Evolutionary conservation across 768 basidiomycete genomes (phyloP).

Genomic region (Auriscalpium microsporum): DNA sequence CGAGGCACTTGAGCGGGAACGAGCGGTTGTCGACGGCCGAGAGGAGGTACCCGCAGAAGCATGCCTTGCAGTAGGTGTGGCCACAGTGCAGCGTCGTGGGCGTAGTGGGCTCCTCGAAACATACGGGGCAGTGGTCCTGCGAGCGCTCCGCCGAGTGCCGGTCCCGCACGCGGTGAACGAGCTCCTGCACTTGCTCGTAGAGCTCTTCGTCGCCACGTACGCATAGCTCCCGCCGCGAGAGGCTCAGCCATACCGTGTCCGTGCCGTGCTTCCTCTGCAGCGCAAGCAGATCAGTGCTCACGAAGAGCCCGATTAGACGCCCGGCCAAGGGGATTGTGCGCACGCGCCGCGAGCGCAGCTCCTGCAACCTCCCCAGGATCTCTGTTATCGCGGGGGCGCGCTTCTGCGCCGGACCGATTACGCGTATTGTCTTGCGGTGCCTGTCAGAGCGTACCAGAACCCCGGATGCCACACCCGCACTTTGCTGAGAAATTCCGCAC

Average conservation of each 20-base stretch:
- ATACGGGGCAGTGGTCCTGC: constrained; percentile 52
- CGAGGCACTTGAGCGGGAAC: constrained; percentile 72
- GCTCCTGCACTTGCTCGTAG: constrained; percentile 35
- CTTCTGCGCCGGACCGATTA: constrained; percentile 42
- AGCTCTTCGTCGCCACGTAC: constrained; percentile 49
- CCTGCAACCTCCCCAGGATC: constrained; percentile 39
- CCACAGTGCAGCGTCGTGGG: constrained; percentile 54
- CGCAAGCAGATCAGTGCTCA: constrained; percentile 35
- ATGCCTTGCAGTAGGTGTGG: constrained; percentile 60
- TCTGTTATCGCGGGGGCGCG: constrained; percentile 34
- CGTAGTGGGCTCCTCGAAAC: constrained; percentile 46
- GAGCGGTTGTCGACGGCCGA: constrained; percentile 46
- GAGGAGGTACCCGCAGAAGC: constrained; percentile 49
- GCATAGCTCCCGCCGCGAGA: constrained; percentile 31
- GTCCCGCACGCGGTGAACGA: constrained; percentile 24
- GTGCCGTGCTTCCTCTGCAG: constrained; percentile 44
- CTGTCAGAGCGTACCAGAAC: constrained; percentile 38
- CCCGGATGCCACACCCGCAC: constrained; percentile 30
- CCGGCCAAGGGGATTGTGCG: constrained; percentile 41
- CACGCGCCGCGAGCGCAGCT: constrained; percentile 34
- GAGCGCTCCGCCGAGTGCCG: constrained; percentile 17
- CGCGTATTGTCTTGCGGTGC: constrained; percentile 35
- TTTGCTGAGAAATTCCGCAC: constrained; percentile 35
- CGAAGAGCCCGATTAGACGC: constrained; percentile 36
- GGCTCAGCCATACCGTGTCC: constrained; percentile 49